Conservation (phyloP, 2,329 filamentous ascomycete species). For the Tolypocladium endophyticum region DNA sequence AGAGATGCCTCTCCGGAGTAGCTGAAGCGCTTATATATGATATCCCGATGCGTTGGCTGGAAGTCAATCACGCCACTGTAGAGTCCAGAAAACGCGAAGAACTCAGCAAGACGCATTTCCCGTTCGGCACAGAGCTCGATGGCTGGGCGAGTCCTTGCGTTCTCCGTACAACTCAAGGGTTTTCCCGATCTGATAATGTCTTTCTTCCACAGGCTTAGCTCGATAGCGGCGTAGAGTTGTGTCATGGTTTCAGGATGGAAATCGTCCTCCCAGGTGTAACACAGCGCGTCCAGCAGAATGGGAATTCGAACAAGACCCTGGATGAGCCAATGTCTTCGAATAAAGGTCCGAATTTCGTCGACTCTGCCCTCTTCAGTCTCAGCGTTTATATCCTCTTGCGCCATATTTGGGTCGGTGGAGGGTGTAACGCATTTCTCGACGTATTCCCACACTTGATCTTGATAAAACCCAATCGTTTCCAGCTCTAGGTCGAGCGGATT, state of each 20-base stretch:
- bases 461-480: conserved; percentile 28
- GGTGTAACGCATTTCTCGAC: conserved; percentile 7
- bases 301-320: conserved; percentile 29
- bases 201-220: conserved; percentile 25
- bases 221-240: conserved; percentile 20
- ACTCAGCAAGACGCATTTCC: conserved; percentile 16
- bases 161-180: conserved; percentile 4
- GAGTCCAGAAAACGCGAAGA: conserved; percentile 24
- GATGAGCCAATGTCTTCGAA: conserved; percentile 20
- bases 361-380: neutral
- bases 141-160: neutral
- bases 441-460: conserved; percentile 22
- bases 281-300: conserved; percentile 32
- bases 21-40: conserved; percentile 8
- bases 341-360: conserved; percentile 18
- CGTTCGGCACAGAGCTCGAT: neutral
- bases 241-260: conserved; percentile 23
- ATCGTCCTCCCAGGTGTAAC: conserved; percentile 21
- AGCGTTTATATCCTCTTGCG: neutral
- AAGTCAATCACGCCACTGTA: conserved; percentile 23
- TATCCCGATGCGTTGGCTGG: conserved; percentile 7
- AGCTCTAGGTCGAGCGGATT: conserved; percentile 20
- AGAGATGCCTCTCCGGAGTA: too few species aligned
- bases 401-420: neutral
- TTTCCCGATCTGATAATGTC: conserved; percentile 20